phyloP scores from a whole-genome alignment of 2,329 filamentous ascomycete genomes.

The Alternaria gansuensis region DNA sequence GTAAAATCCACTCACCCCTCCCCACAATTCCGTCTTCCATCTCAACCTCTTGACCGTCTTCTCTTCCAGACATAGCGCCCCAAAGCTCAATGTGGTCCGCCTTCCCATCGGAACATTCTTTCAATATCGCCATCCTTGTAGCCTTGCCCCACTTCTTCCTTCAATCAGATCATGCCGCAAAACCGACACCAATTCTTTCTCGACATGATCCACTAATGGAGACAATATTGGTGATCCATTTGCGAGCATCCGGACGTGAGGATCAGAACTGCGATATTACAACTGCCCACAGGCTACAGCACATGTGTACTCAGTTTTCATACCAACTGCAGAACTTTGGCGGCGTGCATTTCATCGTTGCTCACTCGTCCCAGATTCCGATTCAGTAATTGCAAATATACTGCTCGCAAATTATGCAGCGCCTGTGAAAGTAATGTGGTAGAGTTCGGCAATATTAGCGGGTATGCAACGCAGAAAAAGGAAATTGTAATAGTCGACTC shows the following conservation, averaged over 20 bases:
- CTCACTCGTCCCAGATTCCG: not conserved
- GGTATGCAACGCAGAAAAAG: too few relatives aligned
- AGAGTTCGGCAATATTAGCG: too few relatives aligned
- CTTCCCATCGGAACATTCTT: not conserved
- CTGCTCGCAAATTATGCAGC: conserved; percentile 2
- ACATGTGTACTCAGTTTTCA: not conserved
- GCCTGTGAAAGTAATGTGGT: not conserved
- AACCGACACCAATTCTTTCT: conserved; percentile 2
- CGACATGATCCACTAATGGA: not conserved
- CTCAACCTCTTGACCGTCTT: not conserved
- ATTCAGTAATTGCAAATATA: not conserved
- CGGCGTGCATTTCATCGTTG: not conserved
- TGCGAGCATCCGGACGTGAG: not conserved
- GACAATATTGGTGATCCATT: not conserved
- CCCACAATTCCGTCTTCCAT: not conserved
- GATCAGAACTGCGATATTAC: not conserved
- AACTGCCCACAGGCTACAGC: not conserved
- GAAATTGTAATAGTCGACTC: too few relatives aligned
- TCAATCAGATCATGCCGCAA: not conserved
- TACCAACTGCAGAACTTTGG: not conserved
- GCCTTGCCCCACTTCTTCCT: not conserved
- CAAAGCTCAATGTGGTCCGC: not conserved
- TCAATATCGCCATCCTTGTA: not conserved
- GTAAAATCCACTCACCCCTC: not conserved
- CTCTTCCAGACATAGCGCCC: not conserved